Evolutionary conservation across 441 rosid species (phyloP), one percentile per base, ranked within the genome.

Genomic region (Corymbia citriodora): DNA sequence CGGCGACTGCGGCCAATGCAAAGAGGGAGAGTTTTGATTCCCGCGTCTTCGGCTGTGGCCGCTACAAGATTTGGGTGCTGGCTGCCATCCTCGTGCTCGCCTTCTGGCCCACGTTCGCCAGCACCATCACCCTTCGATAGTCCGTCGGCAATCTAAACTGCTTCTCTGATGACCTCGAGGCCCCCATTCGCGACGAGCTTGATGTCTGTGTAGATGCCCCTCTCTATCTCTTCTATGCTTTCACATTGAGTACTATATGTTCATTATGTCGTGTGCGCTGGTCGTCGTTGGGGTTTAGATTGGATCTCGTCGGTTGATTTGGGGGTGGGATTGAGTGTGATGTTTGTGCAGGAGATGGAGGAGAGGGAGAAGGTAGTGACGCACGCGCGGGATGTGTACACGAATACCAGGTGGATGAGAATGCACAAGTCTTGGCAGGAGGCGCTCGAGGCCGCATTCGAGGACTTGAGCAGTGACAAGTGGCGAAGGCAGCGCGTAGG

Each of bases 301-400:
- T 88, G 81, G 86, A 55, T 87, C 65, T 54, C 16, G 49, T 23
- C 50, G 88, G 50, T 59, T 87, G 88, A 87, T 54, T 21, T 50
- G 45, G 29, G 17, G 29, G 55, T 23, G 72, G 53, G 49, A 21
- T 36, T n/a, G 15, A 25, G 70, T 40, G 29, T 50, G 72, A 33
- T 88, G 48, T 45, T 88, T 45, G 33, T 49, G 55, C 83, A 98
- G 99, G 99, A 98, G 94, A 96, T 96, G 98, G 99, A 98, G 95
- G 99, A 97, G 91, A 94, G 99, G 89, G 99, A 97, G 95, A 96
- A 95, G 92, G 96, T 96, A 81, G 99, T 98, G 94, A 96, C 94
- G 94, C 99, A 95, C 87, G 97, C 96, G 98, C 97, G 99, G 99
- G 99, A 97, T 92, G 95, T 95, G 89, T 97, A 97, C 91, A 97